These are phyloP conservation scores for Pythium apleroticum DNA, from an alignment of 352 stramenopile species.

Conservation along the genomic window DNA sequence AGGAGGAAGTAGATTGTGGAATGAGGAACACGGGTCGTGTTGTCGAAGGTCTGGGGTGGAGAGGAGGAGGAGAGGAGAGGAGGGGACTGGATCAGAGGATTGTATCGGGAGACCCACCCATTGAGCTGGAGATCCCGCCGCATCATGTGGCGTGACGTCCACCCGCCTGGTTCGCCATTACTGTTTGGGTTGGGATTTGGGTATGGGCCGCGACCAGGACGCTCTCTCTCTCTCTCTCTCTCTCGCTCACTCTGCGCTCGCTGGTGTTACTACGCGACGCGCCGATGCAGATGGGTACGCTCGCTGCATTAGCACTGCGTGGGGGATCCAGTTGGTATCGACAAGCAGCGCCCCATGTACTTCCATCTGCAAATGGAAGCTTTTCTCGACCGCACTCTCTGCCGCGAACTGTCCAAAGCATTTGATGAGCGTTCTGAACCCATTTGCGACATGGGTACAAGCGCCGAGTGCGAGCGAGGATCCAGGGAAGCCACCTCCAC, in stretches of 20 bases:
- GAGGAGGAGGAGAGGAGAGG: background rate
- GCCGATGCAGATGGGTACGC: background rate
- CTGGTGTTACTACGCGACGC: background rate
- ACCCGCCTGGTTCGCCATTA: background rate
- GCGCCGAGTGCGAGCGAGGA: too few species aligned
- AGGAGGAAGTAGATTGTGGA: slow-evolving; percentile 17
- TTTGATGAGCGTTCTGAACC: background rate
- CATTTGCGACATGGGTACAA: background rate
- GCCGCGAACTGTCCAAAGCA: too few species aligned
- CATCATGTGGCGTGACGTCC: background rate
- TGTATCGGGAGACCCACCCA: background rate
- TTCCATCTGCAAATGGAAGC: background rate
- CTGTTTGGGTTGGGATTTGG: background rate
- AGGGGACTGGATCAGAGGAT: background rate
- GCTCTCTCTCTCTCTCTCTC: too few species aligned
- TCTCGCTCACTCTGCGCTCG: too few species aligned
- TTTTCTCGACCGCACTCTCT: background rate
- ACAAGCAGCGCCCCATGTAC: background rate
- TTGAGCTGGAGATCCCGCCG: background rate
- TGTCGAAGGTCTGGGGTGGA: too few species aligned
- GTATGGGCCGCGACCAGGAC: background rate
- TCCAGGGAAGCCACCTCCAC: too few species aligned
- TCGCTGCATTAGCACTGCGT: background rate
- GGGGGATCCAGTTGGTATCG: background rate
- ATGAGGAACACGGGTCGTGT: background rate